Conservation (phyloP, 2,329 filamentous ascomycete species). For the Penicillium hordei region DNA sequence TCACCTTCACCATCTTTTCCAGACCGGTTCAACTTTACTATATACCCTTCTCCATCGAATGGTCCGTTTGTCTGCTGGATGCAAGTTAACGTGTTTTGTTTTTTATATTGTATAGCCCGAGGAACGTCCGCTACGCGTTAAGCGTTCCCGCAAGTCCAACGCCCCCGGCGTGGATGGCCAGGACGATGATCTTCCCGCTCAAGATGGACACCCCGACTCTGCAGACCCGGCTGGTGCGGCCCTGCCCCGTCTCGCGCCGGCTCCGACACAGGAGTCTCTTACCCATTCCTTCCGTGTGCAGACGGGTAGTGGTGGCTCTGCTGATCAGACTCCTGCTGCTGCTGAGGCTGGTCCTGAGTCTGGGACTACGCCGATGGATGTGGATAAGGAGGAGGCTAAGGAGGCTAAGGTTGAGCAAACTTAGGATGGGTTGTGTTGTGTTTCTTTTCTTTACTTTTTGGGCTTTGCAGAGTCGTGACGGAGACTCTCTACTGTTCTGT, state of each 20-base stretch:
- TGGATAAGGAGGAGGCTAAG: conserved; percentile 39
- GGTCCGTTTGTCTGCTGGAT: neutral
- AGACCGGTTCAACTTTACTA: no score
- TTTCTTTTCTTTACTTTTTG: conserved; percentile 8
- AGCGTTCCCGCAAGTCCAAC: conserved; percentile 44
- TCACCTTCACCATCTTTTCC: no score
- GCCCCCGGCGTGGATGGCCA: conserved; percentile 25
- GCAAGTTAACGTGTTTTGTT: conserved; percentile 2
- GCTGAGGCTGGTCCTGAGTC: conserved; percentile 23
- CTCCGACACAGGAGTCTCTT: conserved; percentile 39
- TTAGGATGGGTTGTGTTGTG: conserved; percentile 1
- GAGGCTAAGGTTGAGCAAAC: conserved; percentile 36
- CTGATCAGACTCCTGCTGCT: conserved; percentile 22
- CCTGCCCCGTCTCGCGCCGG: conserved; percentile 39
- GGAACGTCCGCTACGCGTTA: conserved; percentile 48
- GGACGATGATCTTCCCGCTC: conserved; percentile 27
- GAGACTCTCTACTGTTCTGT: neutral
- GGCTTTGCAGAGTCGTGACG: neutral
- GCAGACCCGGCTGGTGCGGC: conserved; percentile 19
- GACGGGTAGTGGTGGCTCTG: conserved; percentile 30
- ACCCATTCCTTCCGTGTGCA: conserved; percentile 41
- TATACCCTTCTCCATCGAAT: neutral
- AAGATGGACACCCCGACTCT: conserved; percentile 24
- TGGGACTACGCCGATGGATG: conserved; percentile 38
- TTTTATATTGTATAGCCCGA: conserved; percentile 37